These are phyloP conservation scores for Chlorella sp. DNA, from an alignment of 139 green algal species.

Conservation along the genomic window DNA sequence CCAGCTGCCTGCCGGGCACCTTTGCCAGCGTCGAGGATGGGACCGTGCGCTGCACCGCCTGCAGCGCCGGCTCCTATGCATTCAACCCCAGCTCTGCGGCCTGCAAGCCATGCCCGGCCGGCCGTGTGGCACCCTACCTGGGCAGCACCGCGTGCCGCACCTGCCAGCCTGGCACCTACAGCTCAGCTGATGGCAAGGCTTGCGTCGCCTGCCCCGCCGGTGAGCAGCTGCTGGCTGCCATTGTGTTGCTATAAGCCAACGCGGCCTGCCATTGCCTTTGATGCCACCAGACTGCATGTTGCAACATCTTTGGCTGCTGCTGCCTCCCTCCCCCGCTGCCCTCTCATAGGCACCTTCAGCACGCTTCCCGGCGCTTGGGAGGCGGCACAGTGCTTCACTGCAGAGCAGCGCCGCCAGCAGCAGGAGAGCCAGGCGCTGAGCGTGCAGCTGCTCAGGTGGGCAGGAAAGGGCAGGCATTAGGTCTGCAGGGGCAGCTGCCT, in stretches of 20 bases:
- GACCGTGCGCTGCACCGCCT: neutral
- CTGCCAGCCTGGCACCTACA: slow-evolving; percentile 41
- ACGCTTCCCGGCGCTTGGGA: slow-evolving; percentile 38
- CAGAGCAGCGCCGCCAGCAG: slow-evolving; percentile 21
- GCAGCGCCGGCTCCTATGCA: slow-evolving; percentile 3
- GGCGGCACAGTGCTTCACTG: slow-evolving; percentile 21
- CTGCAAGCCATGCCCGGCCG: slow-evolving; percentile 9
- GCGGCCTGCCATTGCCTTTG: no score
- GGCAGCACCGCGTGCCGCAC: slow-evolving; percentile 43
- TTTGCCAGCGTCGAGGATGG: neutral
- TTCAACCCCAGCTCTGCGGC: neutral
- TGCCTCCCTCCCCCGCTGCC: neutral
- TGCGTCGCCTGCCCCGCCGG: slow-evolving; percentile 40
- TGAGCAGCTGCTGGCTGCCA: no score
- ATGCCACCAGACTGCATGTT: neutral
- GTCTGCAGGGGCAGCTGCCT: no score
- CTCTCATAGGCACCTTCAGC: slow-evolving; percentile 37
- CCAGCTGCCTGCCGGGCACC: slow-evolving; percentile 18
- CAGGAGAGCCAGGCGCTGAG: slow-evolving; percentile 28
- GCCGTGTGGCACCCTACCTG: neutral
- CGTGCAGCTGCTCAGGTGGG: slow-evolving; percentile 3
- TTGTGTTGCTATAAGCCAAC: no score
- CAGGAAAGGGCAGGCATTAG: neutral
- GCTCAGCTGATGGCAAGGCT: neutral
- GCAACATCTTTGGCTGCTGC: neutral